phyloP scores from a whole-genome alignment of 1,139 yeast genomes.

The Protomyces inouyei region DNA sequence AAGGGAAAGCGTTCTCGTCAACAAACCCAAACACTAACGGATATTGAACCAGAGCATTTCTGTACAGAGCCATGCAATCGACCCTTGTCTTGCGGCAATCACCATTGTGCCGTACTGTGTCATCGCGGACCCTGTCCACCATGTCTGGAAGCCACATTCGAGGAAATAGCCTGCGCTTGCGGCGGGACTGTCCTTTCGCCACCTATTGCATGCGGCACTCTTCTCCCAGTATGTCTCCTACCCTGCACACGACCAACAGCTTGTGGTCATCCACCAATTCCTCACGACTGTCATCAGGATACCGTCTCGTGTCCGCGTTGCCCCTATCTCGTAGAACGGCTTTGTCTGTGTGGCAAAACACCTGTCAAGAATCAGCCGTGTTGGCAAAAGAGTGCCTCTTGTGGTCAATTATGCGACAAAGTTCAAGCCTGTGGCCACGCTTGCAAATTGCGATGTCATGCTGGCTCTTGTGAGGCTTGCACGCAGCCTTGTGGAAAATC shows the following conservation, averaged over 20 bases:
- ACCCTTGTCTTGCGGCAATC: slow-evolving; percentile 64
- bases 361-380: slow-evolving; percentile 64
- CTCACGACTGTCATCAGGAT: slow-evolving; percentile 72
- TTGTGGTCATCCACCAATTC: slow-evolving; percentile 74
- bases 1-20: slow-evolving; percentile 37
- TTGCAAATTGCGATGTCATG: slow-evolving; percentile 60
- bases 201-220: slow-evolving; percentile 85
- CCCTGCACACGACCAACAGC: slow-evolving; percentile 58
- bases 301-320: slow-evolving; percentile 68
- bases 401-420: slow-evolving; percentile 63
- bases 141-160: slow-evolving; percentile 75
- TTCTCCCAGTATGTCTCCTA: slow-evolving; percentile 59
- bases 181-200: slow-evolving; percentile 76
- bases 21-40: slow-evolving; percentile 40
- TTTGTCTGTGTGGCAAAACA: slow-evolving; percentile 67
- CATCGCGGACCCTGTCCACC: slow-evolving; percentile 82
- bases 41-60: slow-evolving; percentile 68
- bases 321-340: slow-evolving; percentile 57
- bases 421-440: slow-evolving; percentile 61
- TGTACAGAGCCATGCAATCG: slow-evolving; percentile 70
- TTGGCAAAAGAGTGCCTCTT: slow-evolving; percentile 62
- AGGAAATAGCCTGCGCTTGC: slow-evolving; percentile 78
- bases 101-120: slow-evolving; percentile 68
- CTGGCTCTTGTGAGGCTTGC: slow-evolving; percentile 46
- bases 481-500: slow-evolving; percentile 52